These are phyloP conservation scores for Saturnispora diversa DNA, from an alignment of 805 yeast species.

Conservation along the genomic window DNA sequence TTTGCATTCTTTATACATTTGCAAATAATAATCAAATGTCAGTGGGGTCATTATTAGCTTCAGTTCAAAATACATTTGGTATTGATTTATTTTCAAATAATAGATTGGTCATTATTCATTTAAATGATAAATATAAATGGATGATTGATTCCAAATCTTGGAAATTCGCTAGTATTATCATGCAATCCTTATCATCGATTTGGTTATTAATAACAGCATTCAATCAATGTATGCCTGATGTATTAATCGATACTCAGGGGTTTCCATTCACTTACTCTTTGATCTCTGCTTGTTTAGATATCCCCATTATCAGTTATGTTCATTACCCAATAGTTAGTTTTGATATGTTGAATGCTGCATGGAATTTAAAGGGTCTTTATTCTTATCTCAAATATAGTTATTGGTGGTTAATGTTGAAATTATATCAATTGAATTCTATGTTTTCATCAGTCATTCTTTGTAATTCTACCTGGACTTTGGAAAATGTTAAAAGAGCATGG, in stretches of 20 bases:
- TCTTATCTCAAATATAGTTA: constrained; percentile 44
- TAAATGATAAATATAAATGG: constrained; percentile 32
- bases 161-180: constrained; percentile 73
- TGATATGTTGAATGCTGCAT: constrained; percentile 52
- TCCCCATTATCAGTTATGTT: constrained; percentile 83
- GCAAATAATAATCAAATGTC: constrained; percentile 21
- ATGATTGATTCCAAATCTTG: constrained; percentile 65
- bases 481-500: constrained; percentile 69
- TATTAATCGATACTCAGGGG: constrained; percentile 94
- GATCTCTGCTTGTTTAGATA: constrained; percentile 43
- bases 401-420: constrained; percentile 60
- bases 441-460: constrained; percentile 59
- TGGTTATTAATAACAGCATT: constrained; percentile 65
- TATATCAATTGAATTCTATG: constrained; percentile 60
- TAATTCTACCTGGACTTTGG: constrained; percentile 88
- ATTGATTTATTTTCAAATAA: constrained; percentile 24
- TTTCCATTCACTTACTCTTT: constrained; percentile 79
- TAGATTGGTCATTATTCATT: constrained; percentile 28
- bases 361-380: constrained; percentile 13
- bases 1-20: constrained; percentile 56
- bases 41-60: constrained; percentile 20
- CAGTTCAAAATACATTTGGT: constrained; percentile 24
- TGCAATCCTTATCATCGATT: constrained; percentile 80
- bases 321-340: constrained; percentile 88
- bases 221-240: constrained; percentile 63